phyloP scores from a whole-genome alignment of 1,284 basidiomycete genomes.

The Ganoderma multipileum region DNA sequence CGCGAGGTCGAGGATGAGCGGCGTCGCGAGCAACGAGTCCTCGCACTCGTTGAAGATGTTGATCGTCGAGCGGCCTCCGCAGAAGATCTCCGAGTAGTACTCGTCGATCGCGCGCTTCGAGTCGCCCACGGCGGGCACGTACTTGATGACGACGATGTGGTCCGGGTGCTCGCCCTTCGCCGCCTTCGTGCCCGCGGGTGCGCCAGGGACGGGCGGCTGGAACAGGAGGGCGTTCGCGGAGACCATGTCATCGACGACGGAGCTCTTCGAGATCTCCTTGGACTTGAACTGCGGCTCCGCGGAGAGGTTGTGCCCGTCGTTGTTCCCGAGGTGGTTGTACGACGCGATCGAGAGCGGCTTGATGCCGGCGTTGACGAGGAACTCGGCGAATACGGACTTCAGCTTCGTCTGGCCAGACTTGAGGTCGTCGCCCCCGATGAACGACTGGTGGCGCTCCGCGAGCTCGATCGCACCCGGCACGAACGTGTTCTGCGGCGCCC shows the following conservation, averaged over 20 bases:
- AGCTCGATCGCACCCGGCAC: conserved; percentile 95
- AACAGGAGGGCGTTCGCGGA: conserved; percentile 90
- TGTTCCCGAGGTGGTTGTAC: conserved; percentile 99
- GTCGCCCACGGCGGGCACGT: conserved; percentile 94
- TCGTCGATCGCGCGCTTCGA: conserved; percentile 98
- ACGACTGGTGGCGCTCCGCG: conserved; percentile 88
- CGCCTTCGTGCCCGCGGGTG: conserved; percentile 65
- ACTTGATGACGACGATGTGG: conserved; percentile 97
- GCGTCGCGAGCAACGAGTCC: conserved; percentile 96
- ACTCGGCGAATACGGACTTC: conserved; percentile 96
- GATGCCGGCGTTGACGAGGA: conserved; percentile 98
- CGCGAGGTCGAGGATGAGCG: conserved; percentile 92
- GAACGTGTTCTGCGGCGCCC: conserved; percentile 99
- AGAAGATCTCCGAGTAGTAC: conserved; percentile 96
- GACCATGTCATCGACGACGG: conserved; percentile 98
- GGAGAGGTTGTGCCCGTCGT: conserved; percentile 93
- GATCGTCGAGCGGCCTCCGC: conserved; percentile 82
- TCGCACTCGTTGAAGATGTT: conserved; percentile 98
- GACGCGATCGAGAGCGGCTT: conserved; percentile 97
- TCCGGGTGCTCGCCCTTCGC: conserved; percentile 94
- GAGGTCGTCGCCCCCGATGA: conserved; percentile 98
- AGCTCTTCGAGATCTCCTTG: conserved; percentile 98
- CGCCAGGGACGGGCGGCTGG: conserved; percentile 72
- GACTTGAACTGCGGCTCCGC: conserved; percentile 96
- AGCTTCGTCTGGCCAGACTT: conserved; percentile 96